phyloP scores from a whole-genome alignment of 2,329 filamentous ascomycete genomes.

The Polychaeton citri region DNA sequence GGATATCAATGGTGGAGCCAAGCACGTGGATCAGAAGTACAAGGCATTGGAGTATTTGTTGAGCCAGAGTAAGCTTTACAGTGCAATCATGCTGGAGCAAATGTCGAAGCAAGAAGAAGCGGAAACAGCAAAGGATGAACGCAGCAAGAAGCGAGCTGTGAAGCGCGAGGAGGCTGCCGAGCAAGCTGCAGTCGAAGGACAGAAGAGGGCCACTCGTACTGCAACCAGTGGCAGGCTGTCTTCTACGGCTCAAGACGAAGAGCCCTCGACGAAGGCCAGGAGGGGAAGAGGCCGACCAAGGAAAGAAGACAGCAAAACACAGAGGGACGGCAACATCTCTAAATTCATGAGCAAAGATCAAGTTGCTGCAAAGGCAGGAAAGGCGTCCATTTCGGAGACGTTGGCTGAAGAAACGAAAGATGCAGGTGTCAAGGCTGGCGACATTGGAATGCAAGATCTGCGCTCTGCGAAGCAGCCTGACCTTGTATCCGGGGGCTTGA shows the following conservation, averaged over 20 bases:
- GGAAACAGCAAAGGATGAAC: constrained; percentile 31
- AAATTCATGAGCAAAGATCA: constrained; percentile 49
- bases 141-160: constrained; percentile 29
- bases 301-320: constrained; percentile 19
- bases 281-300: constrained; percentile 21
- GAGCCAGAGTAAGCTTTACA: constrained; percentile 40
- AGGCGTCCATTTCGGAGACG: constrained; percentile 42
- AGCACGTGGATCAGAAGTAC: constrained; percentile 36
- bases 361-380: constrained; percentile 38
- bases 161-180: constrained; percentile 36
- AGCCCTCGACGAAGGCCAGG: constrained; percentile 7
- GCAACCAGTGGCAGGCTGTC: constrained; percentile 11
- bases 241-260: constrained; percentile 3
- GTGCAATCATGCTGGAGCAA: constrained; percentile 38
- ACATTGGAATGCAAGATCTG: constrained; percentile 53
- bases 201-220: constrained; percentile 32
- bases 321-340: constrained; percentile 36
- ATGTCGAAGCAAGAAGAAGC: constrained; percentile 39
- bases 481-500: constrained; percentile 71
- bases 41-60: constrained; percentile 39
- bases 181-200: constrained; percentile 30
- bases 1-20: constrained; percentile 31
- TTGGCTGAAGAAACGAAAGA: constrained; percentile 45
- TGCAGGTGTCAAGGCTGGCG: constrained; percentile 44
- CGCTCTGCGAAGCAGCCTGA: constrained; percentile 75